Evolutionary conservation across 2,329 filamentous ascomycete species (phyloP).

Genomic region (Cytospora piceicola): DNA sequence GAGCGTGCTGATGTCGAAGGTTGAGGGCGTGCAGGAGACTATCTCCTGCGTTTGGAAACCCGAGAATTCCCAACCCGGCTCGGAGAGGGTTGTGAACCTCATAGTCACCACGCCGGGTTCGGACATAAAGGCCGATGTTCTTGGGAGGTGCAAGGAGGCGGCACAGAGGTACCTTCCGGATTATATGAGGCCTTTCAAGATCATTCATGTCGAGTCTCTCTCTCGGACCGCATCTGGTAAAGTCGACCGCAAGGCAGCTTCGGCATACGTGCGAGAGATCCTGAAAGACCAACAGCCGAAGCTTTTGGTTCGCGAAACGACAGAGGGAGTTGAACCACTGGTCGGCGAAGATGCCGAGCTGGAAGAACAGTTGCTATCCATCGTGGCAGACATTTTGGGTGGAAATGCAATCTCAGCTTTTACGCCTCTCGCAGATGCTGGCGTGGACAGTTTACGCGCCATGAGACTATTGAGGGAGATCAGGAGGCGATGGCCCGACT

Average conservation of each 20-base stretch:
- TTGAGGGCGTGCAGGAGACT: constrained; percentile 28
- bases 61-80: constrained; percentile 22
- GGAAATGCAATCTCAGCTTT: constrained; percentile 15
- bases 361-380: constrained; percentile 20
- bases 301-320: background rate
- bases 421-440: constrained; percentile 31
- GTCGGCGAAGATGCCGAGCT: constrained; percentile 18
- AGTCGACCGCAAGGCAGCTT: constrained; percentile 53
- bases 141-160: constrained; percentile 35
- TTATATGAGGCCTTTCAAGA: constrained; percentile 63
- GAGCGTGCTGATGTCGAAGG: constrained; percentile 29
- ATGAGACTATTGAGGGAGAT: constrained; percentile 36
- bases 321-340: constrained; percentile 6
- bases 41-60: constrained; percentile 29
- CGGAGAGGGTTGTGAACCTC: constrained; percentile 48
- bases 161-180: constrained; percentile 60
- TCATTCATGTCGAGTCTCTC: constrained; percentile 53
- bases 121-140: constrained; percentile 36
- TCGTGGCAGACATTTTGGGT: constrained; percentile 13
- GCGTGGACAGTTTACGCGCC: constrained; percentile 43
- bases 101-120: constrained; percentile 49
- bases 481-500: constrained; percentile 33
- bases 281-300: background rate
- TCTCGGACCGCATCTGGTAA: constrained; percentile 66
- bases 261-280: constrained; percentile 4